These are phyloP conservation scores for Penicillium sclerotigenum DNA, from an alignment of 2,329 filamentous ascomycete genomes.

Conservation along the genomic window DNA sequence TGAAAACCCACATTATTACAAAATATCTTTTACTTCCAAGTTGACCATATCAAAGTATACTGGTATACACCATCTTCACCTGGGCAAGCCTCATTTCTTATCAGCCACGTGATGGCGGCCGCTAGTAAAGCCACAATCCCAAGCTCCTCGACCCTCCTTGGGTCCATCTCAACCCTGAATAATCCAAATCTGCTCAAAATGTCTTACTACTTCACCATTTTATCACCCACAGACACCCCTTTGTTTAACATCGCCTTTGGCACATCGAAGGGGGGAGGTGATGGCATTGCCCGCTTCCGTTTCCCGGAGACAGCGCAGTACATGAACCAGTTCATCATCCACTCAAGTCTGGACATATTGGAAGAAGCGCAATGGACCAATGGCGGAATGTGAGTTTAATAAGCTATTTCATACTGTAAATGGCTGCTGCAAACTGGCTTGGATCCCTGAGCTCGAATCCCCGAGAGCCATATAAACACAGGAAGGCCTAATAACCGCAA, in stretches of 20 bases:
- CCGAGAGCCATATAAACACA: background rate
- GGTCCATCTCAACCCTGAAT: slow-evolving; percentile 1
- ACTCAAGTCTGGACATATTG: slow-evolving; percentile 88
- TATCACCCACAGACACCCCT: slow-evolving; percentile 92
- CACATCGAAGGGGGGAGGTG: slow-evolving; percentile 91
- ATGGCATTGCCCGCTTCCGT: slow-evolving; percentile 84
- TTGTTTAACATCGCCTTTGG: slow-evolving; percentile 97
- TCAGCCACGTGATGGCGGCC: slow-evolving; percentile 15
- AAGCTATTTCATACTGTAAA: background rate
- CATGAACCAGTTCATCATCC: slow-evolving; percentile 96
- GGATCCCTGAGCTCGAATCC: background rate
- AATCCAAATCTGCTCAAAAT: slow-evolving; percentile 50
- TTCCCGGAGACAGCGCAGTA: slow-evolving; percentile 85
- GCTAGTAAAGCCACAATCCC: slow-evolving; percentile 6
- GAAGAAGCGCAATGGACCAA: slow-evolving; percentile 95
- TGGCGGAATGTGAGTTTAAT: slow-evolving; percentile 66
- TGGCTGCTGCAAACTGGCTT: too few relatives aligned
- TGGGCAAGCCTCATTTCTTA: slow-evolving; percentile 8
- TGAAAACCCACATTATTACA: rapidly evolving
- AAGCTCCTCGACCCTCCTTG: slow-evolving; percentile 1
- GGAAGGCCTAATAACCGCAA: background rate
- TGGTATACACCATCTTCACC: background rate
- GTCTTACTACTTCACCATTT: slow-evolving; percentile 98
- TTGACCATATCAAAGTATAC: background rate
- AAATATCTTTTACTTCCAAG: background rate